Percentiles rank a stretch among this genome's conserved stretches.
phyloP scores from a whole-genome alignment of 2,329 filamentous ascomycete species.

The Penicillium verrucosum region DNA sequence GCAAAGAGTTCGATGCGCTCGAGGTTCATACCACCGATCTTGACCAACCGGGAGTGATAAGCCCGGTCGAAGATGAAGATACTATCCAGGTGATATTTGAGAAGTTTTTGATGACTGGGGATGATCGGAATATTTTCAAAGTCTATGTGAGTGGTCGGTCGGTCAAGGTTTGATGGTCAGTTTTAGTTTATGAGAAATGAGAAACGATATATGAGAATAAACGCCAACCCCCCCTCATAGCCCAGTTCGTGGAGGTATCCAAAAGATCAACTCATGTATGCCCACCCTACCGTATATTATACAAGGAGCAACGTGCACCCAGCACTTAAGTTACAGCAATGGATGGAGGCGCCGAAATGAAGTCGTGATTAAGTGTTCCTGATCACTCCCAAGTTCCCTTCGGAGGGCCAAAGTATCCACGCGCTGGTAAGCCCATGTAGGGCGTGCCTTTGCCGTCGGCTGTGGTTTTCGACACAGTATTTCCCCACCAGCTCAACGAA shows the following conservation, averaged over 20 bases:
- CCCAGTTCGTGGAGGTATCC: background rate
- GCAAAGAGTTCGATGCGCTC: constrained; percentile 62
- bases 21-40: constrained; percentile 43
- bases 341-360: background rate
- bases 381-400: constrained; percentile 28
- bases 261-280: background rate
- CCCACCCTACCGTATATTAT: background rate
- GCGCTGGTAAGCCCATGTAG: constrained; percentile 27
- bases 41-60: constrained; percentile 46
- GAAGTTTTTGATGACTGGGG: constrained; percentile 64
- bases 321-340: background rate
- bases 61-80: constrained; percentile 53
- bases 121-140: constrained; percentile 58
- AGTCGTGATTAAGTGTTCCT: background rate
- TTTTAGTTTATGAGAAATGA: background rate
- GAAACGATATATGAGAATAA: background rate
- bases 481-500: constrained; percentile 44
- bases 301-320: background rate
- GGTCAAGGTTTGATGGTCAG: constrained; percentile 25
- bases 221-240: background rate
- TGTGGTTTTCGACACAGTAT: constrained; percentile 36
- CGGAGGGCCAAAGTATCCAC: constrained; percentile 32
- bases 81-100: constrained; percentile 51
- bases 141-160: constrained; percentile 54
- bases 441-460: constrained; percentile 43